These are phyloP conservation scores for Calonectria pseudoturangicola DNA, from an alignment of 2,329 filamentous ascomycete species.

Conservation along the genomic window DNA sequence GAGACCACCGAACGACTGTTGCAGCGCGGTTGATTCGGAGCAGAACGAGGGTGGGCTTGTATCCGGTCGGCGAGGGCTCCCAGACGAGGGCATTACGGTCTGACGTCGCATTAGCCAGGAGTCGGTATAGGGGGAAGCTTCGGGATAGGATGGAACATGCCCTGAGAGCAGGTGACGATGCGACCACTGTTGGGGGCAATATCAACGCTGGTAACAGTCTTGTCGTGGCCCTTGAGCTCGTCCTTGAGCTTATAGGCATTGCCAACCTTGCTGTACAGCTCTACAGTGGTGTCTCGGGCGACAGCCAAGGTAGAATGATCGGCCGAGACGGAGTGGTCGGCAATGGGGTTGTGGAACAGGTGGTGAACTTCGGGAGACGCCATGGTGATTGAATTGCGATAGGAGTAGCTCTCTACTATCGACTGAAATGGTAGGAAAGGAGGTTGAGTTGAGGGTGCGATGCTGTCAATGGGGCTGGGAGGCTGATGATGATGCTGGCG, in stretches of 20 bases:
- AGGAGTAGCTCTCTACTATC: slow-evolving; percentile 96
- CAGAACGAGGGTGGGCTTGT: slow-evolving; percentile 97
- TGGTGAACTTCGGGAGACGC: slow-evolving; percentile 93
- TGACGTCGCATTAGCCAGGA: slow-evolving; percentile 59
- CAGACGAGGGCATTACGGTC: slow-evolving; percentile 98
- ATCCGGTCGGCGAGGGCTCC: slow-evolving; percentile 93
- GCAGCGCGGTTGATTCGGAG: slow-evolving; percentile 97
- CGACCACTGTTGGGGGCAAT: slow-evolving; percentile 93
- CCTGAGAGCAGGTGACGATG: slow-evolving; percentile 98
- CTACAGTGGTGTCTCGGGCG: slow-evolving; percentile 90
- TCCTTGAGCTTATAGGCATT: slow-evolving; percentile 89
- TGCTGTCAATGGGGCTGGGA: slow-evolving; percentile 43
- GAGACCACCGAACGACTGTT: slow-evolving; percentile 97
- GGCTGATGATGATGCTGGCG: slow-evolving; percentile 47
- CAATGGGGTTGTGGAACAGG: slow-evolving; percentile 96
- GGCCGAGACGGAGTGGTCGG: slow-evolving; percentile 97
- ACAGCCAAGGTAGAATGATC: slow-evolving; percentile 93
- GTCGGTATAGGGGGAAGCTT: slow-evolving; percentile 2
- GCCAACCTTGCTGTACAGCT: slow-evolving; percentile 87
- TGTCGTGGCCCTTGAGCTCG: slow-evolving; percentile 97
- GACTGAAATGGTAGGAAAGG: slow-evolving; percentile 57
- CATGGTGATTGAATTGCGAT: slow-evolving; percentile 75
- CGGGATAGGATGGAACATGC: slow-evolving; percentile 65
- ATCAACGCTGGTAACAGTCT: slow-evolving; percentile 96
- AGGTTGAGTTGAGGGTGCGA: slow-evolving; percentile 45